A percentile compares a stretch with the other conserved stretches of the same genome.
Conservation (phyloP, 331 rosid genomes). For the Malus hybrid region DNA sequence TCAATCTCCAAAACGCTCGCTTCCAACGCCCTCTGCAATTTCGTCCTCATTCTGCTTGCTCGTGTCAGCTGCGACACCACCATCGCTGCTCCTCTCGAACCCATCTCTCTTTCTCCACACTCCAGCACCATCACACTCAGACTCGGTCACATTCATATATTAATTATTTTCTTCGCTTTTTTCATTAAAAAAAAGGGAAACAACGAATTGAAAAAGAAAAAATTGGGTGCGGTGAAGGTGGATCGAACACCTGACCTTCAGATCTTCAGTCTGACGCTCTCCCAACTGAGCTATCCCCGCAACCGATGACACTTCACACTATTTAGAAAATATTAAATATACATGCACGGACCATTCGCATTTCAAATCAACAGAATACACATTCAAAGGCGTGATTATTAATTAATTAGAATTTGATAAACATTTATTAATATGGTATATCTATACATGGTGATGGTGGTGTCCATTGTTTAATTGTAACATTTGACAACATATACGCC, state of each 20-base stretch:
- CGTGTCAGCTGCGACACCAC: constrained; percentile 26
- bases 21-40: constrained; percentile 59
- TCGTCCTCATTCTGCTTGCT: constrained; percentile 44
- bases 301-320: background rate
- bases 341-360: background rate
- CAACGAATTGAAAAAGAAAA: background rate
- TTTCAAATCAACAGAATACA: background rate
- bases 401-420: background rate
- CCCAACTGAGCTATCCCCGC: constrained; percentile 32
- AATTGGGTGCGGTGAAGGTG: constrained; percentile 53
- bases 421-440: background rate
- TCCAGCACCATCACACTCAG: background rate
- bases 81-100: constrained; percentile 31
- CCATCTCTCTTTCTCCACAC: constrained; percentile 15
- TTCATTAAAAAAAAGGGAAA: background rate
- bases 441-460: background rate
- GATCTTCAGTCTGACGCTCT: constrained; percentile 39
- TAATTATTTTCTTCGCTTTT: background rate
- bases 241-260: constrained; percentile 83
- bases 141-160: background rate
- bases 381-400: background rate
- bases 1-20: constrained; percentile 60
- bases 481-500: background rate
- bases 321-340: too few relatives aligned
- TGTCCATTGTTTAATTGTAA: background rate